A percentile compares a stretch with the other conserved stretches of the same genome.
Conservation (phyloP, 208 protist species). For the Acanthamoeba lenticulata region DNA sequence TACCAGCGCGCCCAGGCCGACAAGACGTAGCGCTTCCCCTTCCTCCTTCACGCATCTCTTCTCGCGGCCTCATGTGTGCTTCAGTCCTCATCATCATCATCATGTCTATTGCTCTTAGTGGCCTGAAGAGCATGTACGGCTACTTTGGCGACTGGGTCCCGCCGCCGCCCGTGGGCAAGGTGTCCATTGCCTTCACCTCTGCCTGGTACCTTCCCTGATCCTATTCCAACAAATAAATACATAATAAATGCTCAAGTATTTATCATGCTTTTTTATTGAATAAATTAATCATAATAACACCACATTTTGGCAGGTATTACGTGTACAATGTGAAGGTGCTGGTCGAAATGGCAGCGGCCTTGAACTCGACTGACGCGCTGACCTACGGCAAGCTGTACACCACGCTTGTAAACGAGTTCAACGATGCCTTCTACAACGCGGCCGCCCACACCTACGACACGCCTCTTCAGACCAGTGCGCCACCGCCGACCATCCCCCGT, state of each 20-base stretch:
- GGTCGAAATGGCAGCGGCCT: not conserved
- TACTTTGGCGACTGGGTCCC: constrained; percentile 69
- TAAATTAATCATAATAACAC: too few relatives aligned
- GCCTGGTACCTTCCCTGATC: not conserved
- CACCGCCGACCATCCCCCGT: not conserved
- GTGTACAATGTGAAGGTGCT: constrained; percentile 41
- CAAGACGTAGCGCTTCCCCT: not conserved
- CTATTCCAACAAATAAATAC: too few relatives aligned
- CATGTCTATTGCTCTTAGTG: not conserved
- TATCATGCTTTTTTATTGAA: too few relatives aligned
- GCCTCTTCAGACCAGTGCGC: constrained; percentile 9
- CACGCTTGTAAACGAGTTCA: not conserved
- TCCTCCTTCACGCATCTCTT: not conserved
- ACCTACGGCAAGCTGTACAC: not conserved
- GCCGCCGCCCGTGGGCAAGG: constrained; percentile 40
- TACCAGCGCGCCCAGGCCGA: not conserved
- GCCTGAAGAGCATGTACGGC: constrained; percentile 46
- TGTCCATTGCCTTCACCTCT: constrained; percentile 33
- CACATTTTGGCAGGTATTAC: not conserved
- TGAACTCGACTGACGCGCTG: not conserved
- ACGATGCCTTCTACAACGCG: not conserved
- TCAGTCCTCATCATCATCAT: not conserved
- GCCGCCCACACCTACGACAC: not conserved
- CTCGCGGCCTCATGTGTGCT: too few relatives aligned
- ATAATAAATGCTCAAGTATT: too few relatives aligned